Evolutionary conservation across 2,329 filamentous ascomycete species (phyloP).

Genomic region (Aureobasidium sp.): DNA sequence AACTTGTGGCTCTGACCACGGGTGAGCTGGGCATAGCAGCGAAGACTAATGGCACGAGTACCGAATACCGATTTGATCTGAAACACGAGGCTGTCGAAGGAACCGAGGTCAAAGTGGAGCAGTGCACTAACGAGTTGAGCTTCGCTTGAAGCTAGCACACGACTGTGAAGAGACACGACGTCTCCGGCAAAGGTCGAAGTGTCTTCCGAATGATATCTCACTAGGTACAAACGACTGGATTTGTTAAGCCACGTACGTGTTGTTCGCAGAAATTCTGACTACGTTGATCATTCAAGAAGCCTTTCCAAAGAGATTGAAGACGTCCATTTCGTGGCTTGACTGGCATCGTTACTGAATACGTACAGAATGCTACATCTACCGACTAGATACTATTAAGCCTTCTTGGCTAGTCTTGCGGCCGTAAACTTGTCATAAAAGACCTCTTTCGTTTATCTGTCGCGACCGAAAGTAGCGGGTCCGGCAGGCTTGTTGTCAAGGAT

Average conservation of each 20-base stretch:
- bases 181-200: neutral
- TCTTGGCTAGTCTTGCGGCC: neutral
- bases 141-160: neutral
- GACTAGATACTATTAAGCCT: neutral
- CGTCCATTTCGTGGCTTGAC: neutral
- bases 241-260: too few species aligned
- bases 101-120: neutral
- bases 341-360: neutral
- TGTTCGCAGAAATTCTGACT: neutral
- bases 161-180: neutral
- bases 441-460: constrained; percentile 23
- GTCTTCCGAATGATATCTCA: neutral
- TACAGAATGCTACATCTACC: neutral
- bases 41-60: neutral
- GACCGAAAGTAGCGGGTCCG: constrained; percentile 25
- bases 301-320: too few species aligned
- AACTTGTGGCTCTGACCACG: neutral
- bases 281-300: neutral
- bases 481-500: constrained; percentile 34
- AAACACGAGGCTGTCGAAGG: neutral
- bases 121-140: neutral
- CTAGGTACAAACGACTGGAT: neutral
- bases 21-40: neutral
- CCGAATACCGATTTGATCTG: neutral
- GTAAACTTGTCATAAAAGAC: neutral